A percentile compares a stretch with the other conserved stretches of the same genome.
phyloP scores from a whole-genome alignment of 2,329 filamentous ascomycete species.

The Exophiala sp. region DNA sequence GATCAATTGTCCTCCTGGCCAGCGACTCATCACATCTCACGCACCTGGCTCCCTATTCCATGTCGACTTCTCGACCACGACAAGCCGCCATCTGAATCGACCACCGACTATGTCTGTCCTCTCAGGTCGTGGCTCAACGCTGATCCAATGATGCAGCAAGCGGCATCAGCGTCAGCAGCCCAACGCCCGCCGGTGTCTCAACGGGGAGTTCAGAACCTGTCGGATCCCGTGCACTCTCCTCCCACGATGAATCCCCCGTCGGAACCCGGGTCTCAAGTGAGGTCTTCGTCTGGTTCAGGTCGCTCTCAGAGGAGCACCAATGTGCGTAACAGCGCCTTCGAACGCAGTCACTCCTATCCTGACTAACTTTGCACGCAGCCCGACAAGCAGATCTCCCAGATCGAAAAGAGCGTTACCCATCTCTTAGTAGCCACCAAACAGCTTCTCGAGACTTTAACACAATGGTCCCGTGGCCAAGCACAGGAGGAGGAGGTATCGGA shows the following conservation, averaged over 20 bases:
- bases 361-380: slow-evolving; percentile 44
- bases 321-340: slow-evolving; percentile 41
- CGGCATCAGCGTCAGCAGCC: slow-evolving; percentile 3
- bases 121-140: background rate
- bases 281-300: slow-evolving; percentile 21
- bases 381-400: slow-evolving; percentile 79
- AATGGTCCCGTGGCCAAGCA: slow-evolving; percentile 90
- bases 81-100: background rate
- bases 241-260: slow-evolving; percentile 12
- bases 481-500: slow-evolving; percentile 95
- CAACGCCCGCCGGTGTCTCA: slow-evolving; percentile 17
- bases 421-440: slow-evolving; percentile 96
- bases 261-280: slow-evolving; percentile 12
- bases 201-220: slow-evolving; percentile 14
- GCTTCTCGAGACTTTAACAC: slow-evolving; percentile 90
- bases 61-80: background rate
- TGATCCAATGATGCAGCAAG: slow-evolving; percentile 13
- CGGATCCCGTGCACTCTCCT: slow-evolving; percentile 12
- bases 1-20: background rate
- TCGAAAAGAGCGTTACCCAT: slow-evolving; percentile 98
- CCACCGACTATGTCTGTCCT: slow-evolving; percentile 1
- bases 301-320: slow-evolving; percentile 28
- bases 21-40: background rate
- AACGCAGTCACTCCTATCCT: slow-evolving; percentile 21
- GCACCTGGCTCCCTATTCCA: background rate